phyloP scores from a whole-genome alignment of 192 early-diverging fungal species.

The Umbelopsis ramanniana region DNA sequence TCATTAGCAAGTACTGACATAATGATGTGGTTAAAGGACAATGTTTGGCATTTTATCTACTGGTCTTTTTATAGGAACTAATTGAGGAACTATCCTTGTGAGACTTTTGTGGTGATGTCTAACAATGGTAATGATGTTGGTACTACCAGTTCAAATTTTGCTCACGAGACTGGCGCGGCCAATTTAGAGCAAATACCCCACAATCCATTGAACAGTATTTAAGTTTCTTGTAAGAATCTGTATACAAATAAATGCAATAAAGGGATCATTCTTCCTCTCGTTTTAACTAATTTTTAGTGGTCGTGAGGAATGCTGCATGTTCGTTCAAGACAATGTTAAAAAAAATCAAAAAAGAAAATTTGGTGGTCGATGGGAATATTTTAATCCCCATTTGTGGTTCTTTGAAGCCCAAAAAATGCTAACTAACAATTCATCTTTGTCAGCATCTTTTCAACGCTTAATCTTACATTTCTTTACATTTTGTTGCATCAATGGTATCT shows the following conservation, averaged over 20 bases:
- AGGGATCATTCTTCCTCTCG: too few species aligned
- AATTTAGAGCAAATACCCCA: too few species aligned
- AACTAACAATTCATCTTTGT: not conserved
- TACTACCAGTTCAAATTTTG: not conserved
- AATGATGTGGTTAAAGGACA: not conserved
- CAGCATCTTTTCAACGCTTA: not conserved
- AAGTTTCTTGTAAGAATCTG: too few species aligned
- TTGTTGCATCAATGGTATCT: not conserved
- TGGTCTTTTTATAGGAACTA: not conserved
- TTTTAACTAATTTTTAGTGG: too few species aligned
- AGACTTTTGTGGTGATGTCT: not conserved
- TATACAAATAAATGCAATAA: too few species aligned
- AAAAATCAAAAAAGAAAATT: too few species aligned
- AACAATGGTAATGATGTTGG: not conserved
- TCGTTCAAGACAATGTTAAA: too few species aligned
- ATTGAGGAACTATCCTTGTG: too few species aligned
- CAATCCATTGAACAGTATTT: too few species aligned
- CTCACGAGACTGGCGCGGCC: not conserved
- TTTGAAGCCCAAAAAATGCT: not conserved
- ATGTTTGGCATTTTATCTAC: too few species aligned
- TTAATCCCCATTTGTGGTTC: not conserved
- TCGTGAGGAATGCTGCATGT: too few species aligned
- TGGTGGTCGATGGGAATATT: conserved; percentile 11
- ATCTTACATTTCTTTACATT: too few species aligned
- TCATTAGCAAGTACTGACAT: conserved; percentile 4